Conservation (phyloP, 2,329 filamentous ascomycete species). For the Colletotrichum sp. region DNA sequence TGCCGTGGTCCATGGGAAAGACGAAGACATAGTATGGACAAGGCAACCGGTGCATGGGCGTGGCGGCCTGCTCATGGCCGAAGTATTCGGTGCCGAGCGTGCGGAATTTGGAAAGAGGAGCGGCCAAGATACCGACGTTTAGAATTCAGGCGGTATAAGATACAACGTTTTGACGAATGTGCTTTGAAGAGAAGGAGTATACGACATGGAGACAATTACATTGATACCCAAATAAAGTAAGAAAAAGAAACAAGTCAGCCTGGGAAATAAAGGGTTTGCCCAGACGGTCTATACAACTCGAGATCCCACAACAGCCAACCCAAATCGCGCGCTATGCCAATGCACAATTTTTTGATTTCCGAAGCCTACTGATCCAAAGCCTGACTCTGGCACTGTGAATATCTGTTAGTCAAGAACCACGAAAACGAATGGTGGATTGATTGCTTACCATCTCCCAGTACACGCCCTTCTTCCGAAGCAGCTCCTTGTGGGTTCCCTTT, state of each 20-base stretch:
- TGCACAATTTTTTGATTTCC: background rate
- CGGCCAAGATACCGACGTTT: background rate
- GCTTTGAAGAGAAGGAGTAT: background rate
- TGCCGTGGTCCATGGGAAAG: conserved; percentile 30
- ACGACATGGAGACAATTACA: background rate
- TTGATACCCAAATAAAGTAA: background rate
- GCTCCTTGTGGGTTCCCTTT: conserved; percentile 39
- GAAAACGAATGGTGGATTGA: background rate
- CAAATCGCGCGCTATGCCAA: background rate
- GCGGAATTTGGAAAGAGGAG: too few species aligned
- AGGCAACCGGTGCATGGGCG: conserved; percentile 36
- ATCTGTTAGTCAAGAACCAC: background rate
- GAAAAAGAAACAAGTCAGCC: background rate
- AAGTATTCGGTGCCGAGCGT: background rate
- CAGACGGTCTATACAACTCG: background rate
- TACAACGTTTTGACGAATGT: background rate
- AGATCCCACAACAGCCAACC: background rate
- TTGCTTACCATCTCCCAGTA: conserved; percentile 23
- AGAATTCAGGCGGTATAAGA: background rate
- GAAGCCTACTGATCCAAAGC: conserved; percentile 17
- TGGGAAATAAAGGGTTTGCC: background rate
- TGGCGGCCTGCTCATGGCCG: conserved; percentile 19
- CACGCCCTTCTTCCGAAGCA: conserved; percentile 12
- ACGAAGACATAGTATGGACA: conserved; percentile 36
- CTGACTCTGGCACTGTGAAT: conserved; percentile 20